Evolutionary conservation across 257 asterid genomes (phyloP).

Genomic region (Solanum sejunctum): DNA sequence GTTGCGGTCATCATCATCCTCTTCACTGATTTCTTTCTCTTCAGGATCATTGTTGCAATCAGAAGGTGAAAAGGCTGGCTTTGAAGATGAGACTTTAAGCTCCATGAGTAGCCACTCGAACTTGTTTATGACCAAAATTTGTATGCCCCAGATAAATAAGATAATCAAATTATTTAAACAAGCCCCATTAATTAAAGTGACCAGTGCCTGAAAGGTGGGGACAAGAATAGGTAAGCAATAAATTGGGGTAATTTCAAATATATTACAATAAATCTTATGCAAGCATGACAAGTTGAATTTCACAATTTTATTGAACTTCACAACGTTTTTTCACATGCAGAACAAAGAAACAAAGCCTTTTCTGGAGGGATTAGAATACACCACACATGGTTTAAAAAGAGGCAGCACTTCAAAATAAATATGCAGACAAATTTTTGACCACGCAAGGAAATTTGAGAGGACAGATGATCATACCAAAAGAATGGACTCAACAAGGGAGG

Average conservation of each 20-base stretch:
- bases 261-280: neutral
- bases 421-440: neutral
- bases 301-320: neutral
- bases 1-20: constrained; percentile 97
- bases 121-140: neutral
- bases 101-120: constrained; percentile 33
- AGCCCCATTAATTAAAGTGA: neutral
- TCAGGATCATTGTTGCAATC: constrained; percentile 61
- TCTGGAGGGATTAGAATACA: neutral
- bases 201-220: constrained; percentile 4
- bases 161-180: neutral
- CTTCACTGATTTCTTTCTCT: constrained; percentile 82
- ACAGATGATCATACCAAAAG: neutral
- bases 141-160: neutral
- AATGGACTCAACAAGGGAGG: neutral
- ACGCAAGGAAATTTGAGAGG: neutral
- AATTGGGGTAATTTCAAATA: neutral
- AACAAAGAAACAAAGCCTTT: neutral
- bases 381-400: neutral
- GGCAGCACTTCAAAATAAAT: neutral
- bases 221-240: neutral
- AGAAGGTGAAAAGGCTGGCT: constrained; percentile 48
- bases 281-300: neutral
- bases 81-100: constrained; percentile 58
- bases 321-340: neutral